Base-by-base conservation (phyloP, 331 rosid genomes). In the Acacia concinna region DNA sequence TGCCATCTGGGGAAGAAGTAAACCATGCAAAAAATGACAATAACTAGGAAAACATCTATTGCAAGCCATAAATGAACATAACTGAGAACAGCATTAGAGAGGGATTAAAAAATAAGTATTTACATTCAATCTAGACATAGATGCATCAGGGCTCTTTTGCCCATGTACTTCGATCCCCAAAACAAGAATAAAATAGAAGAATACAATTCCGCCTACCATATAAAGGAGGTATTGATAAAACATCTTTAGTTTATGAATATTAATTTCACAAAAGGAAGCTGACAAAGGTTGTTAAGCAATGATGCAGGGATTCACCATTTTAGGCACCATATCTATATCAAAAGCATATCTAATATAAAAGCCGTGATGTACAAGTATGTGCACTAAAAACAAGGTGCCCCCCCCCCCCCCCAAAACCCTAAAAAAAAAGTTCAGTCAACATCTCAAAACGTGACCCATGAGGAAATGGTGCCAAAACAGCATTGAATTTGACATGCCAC, bases 1-100 rank as follows among this genome's bases (percentile, higher is more conserved):
- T 28, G 87, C 89, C 95, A 93, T 93, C 89, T 86, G 69, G 64
- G 49, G 5, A 20, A 66, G 25, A 12, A 37, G 31, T 41, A 32
- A 34, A 17, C 14, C 41, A 63, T 15, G 43, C 69, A 31, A 31
- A 18, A 62, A 17, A 32, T 30, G 38, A 60, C 4, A 60, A 28
- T 54, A 54, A 54, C 31, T 30, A 17, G 67, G 67, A 13, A 60
- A 60, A 28, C 3, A 4, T 13, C 18, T 1, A 60, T 11, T 27
- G 67, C 38, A 60, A 14, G 37, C 38, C n/a, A 5, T 60, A 60
- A 60, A 60, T 30, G 30, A 30, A 9, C 67, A 28, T 15, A 13
- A 60, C 37, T 28, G 35, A 60, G 69, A 32, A 34, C 18, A 63
- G 7, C 12, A 31, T 6, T 14, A 17, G 6, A 30, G 43, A 30